Evolutionary conservation across 495 filamentous ascomycete species (phyloP).

Genomic region (Lasiosphaeriaceae sp.): DNA sequence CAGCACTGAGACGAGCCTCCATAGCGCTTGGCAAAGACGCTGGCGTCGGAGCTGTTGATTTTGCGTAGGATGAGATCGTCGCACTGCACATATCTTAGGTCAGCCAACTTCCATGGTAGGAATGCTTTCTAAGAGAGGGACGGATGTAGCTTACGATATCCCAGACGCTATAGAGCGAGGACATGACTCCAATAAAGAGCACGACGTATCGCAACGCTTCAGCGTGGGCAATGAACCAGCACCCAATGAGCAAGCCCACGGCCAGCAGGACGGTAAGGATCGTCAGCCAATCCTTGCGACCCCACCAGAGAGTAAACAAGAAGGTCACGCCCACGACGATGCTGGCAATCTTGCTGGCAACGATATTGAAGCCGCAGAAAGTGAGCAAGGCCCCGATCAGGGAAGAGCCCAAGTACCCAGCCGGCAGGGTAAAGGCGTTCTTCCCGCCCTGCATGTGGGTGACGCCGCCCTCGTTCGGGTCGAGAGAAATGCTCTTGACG

Average conservation of each 20-base stretch:
- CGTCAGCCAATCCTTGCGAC: conserved; percentile 70
- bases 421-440: conserved; percentile 67
- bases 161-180: conserved; percentile 72
- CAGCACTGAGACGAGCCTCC: conserved; percentile 79
- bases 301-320: conserved; percentile 76
- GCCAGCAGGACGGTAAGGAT: conserved; percentile 64
- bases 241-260: conserved; percentile 66
- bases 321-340: conserved; percentile 70
- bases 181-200: conserved; percentile 80
- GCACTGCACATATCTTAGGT: conserved; percentile 41
- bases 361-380: conserved; percentile 76
- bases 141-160: conserved; percentile 60
- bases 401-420: conserved; percentile 71
- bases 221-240: conserved; percentile 76
- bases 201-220: conserved; percentile 71
- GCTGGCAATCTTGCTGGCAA: conserved; percentile 73
- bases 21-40: conserved; percentile 71
- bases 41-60: conserved; percentile 77
- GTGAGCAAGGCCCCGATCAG: conserved; percentile 75
- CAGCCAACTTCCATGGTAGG: background rate
- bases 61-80: conserved; percentile 81
- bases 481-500: conserved; percentile 61
- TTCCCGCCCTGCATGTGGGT: conserved; percentile 78
- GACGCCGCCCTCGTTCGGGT: conserved; percentile 68
- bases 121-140: conserved; percentile 16